Base-by-base conservation (phyloP, 768 basidiomycete genomes). In the Pisolithus orientalis region DNA sequence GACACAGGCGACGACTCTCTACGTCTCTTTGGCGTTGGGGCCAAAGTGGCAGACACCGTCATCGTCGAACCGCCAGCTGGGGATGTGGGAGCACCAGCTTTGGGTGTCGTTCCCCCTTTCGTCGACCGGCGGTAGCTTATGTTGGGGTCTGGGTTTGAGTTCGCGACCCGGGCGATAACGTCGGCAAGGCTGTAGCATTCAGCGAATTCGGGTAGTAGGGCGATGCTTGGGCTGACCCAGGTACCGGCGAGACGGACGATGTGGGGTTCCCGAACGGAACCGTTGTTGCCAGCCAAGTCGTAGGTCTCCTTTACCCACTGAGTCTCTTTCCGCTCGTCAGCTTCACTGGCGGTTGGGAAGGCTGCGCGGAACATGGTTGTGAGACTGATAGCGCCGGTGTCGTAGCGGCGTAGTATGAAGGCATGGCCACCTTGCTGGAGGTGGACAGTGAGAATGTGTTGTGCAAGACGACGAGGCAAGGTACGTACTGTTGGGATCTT, bases 301-400 rank as follows among this genome's bases (percentile, higher is more conserved):
- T 79, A 89, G 60, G 72, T 79, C 17, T 84, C 82, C 63, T 86
- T 88, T 53, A 94, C 85, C 90, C 90, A 95, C 39, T 80, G 77
- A 39, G 87, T 75, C 67, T 96, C 94, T 11, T 70, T 71, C 66
- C 80, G 85, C 68, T 97, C 94, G 16, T 86, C 83, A 45, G 77
- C 72, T 1, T 93, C 90, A 40, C 74, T 72, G 4, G 92, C 88
- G 38, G 76, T 80, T 9, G 94, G 94, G 68, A 92, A 97, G 0
- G 92, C 92, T 7, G 93, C 93, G 53, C 93, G 89, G 73, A 90
- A 95, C 93, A 97, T 95, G 52, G 94, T 95, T 9, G 94, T 95
- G 9, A 94, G 80, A 57, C 86, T 89, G 70, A 97, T 80, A 17
- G 92, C 92, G 53, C 89, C 85, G 3, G 94, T 95, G 70, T 97